These are phyloP conservation scores for Phialophora expanda DNA, from an alignment of 2,329 filamentous ascomycete genomes.

Conservation along the genomic window DNA sequence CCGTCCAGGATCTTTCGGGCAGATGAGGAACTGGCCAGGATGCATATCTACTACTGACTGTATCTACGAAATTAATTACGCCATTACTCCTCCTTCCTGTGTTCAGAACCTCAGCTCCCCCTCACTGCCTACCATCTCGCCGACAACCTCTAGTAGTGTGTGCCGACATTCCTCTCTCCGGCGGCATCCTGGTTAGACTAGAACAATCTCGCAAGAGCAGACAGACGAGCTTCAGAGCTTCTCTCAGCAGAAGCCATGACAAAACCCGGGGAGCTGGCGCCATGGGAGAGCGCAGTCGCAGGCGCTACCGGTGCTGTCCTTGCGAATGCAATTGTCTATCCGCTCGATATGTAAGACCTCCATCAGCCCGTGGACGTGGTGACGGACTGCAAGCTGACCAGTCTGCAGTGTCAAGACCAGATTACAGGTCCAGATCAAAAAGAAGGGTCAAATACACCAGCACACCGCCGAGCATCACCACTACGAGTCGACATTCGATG, in stretches of 20 bases:
- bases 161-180: background rate
- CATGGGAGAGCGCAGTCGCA: constrained; percentile 91
- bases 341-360: constrained; percentile 82
- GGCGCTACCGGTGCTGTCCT: constrained; percentile 91
- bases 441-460: constrained; percentile 54
- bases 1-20: constrained; percentile 23
- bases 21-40: constrained; percentile 29
- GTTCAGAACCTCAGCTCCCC: constrained; percentile 9
- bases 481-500: constrained; percentile 87
- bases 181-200: background rate
- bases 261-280: constrained; percentile 74
- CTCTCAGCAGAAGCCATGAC: constrained; percentile 50
- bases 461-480: constrained; percentile 65
- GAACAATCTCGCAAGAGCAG: constrained; percentile 3
- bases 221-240: background rate
- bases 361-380: background rate
- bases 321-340: constrained; percentile 94
- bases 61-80: constrained; percentile 20
- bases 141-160: constrained; percentile 11
- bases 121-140: constrained; percentile 1
- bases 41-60: constrained; percentile 3
- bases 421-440: constrained; percentile 90
- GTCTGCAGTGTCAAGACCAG: constrained; percentile 83
- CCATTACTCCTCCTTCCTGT: constrained; percentile 14
- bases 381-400: constrained; percentile 16